A percentile compares a stretch with the other conserved stretches of the same genome.
These are phyloP conservation scores for Fusarium gaditjirri DNA, from an alignment of 2,329 filamentous ascomycete species.

Conservation along the genomic window DNA sequence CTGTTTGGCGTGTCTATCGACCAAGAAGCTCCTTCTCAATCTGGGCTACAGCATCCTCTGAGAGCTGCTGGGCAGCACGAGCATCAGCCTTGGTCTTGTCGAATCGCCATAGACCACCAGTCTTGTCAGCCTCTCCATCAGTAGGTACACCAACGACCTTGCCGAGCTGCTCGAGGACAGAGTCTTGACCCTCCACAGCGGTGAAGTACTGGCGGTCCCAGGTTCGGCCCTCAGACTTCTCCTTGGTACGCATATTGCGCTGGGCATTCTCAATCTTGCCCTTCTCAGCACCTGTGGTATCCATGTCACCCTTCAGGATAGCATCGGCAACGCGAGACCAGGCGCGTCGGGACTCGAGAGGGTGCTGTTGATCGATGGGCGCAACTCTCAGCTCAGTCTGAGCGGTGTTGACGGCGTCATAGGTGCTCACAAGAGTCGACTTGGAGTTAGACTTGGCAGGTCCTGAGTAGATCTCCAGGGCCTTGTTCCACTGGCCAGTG, in stretches of 20 bases:
- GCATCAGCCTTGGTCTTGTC: conserved; percentile 60
- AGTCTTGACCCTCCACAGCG: conserved; percentile 57
- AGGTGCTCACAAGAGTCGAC: conserved; percentile 64
- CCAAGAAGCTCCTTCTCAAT: conserved; percentile 59
- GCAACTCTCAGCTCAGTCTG: conserved; percentile 77
- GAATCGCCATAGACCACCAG: conserved; percentile 69
- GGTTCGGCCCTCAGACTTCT: conserved; percentile 76
- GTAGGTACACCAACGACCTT: conserved; percentile 57
- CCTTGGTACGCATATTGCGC: conserved; percentile 76
- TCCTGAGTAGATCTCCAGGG: conserved; percentile 80
- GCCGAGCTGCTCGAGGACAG: conserved; percentile 58
- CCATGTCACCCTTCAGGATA: conserved; percentile 86
- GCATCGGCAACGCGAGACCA: conserved; percentile 88
- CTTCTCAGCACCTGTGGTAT: conserved; percentile 81
- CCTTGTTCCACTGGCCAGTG: conserved; percentile 90
- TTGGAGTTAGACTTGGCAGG: conserved; percentile 60
- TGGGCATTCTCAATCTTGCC: conserved; percentile 90
- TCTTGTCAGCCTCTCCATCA: conserved; percentile 68
- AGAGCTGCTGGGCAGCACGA: conserved; percentile 51
- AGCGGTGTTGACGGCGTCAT: conserved; percentile 66
- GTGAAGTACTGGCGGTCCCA: conserved; percentile 92
- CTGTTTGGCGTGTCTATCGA: conserved; percentile 44
- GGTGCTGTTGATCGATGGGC: conserved; percentile 81
- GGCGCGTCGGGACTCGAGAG: conserved; percentile 86
- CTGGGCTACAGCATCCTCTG: conserved; percentile 52